phyloP scores from a whole-genome alignment of 768 basidiomycete genomes.

The Russula sp. region DNA sequence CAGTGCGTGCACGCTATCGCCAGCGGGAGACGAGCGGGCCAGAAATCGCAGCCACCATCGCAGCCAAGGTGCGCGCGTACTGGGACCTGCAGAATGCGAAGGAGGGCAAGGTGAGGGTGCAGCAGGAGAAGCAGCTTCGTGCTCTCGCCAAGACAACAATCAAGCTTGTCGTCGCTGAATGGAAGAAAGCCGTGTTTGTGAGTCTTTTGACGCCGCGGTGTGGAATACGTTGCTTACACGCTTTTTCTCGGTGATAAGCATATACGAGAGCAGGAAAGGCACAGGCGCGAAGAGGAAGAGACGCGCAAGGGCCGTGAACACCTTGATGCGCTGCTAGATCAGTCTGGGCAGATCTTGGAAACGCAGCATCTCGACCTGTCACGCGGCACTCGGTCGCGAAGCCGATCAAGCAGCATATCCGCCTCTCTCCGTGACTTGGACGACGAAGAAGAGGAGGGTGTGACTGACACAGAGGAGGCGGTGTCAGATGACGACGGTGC shows the following conservation, averaged over 20 bases:
- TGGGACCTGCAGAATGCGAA: slow-evolving; percentile 65
- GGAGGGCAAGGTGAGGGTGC: slow-evolving; percentile 50
- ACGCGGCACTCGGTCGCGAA: slow-evolving; percentile 45
- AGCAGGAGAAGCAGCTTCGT: slow-evolving; percentile 63
- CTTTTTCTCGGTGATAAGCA: slow-evolving; percentile 43
- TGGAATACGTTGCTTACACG: not conserved
- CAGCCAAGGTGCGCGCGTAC: slow-evolving; percentile 60
- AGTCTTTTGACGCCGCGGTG: slow-evolving; percentile 29
- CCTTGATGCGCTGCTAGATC: slow-evolving; percentile 83
- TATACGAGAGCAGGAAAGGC: slow-evolving; percentile 63
- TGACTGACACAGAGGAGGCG: slow-evolving; percentile 24
- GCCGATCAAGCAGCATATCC: slow-evolving; percentile 47
- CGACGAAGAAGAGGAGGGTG: slow-evolving; percentile 12
- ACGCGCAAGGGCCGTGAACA: slow-evolving; percentile 74
- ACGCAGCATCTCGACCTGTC: slow-evolving; percentile 72
- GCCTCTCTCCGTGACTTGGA: slow-evolving; percentile 23
- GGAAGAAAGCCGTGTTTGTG: slow-evolving; percentile 85
- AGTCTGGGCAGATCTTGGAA: slow-evolving; percentile 80
- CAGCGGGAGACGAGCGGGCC: slow-evolving; percentile 33
- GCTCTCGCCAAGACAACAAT: slow-evolving; percentile 66
- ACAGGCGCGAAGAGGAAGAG: slow-evolving; percentile 68
- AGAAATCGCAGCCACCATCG: slow-evolving; percentile 49
- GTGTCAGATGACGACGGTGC: slow-evolving; percentile 31
- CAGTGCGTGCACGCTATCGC: slow-evolving; percentile 32
- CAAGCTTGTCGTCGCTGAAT: slow-evolving; percentile 65